Conservation (phyloP, 495 filamentous ascomycete species). For the Talaromyces wortmannii region DNA sequence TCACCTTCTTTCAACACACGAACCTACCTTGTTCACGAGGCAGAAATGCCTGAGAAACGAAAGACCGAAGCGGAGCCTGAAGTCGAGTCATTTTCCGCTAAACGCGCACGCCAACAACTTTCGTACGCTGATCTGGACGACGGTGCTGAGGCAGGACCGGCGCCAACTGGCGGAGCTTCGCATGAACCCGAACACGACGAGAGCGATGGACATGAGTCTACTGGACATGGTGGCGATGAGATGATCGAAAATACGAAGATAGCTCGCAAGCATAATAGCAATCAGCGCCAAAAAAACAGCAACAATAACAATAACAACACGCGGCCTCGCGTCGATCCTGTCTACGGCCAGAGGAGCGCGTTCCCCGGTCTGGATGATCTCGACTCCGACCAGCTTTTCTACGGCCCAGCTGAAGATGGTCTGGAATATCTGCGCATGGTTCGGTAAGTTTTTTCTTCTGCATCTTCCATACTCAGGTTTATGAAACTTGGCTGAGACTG, state of each 20-base stretch:
- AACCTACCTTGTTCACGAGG: not conserved
- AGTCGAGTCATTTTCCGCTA: not conserved
- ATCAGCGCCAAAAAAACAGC: constrained; percentile 3
- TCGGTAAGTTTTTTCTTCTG: constrained; percentile 49
- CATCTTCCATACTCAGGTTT: not conserved
- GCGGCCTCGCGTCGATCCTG: constrained; percentile 49
- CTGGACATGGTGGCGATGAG: not conserved
- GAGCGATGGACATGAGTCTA: constrained; percentile 5
- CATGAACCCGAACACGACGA: constrained; percentile 18
- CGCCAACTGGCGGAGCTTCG: not conserved
- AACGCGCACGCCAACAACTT: constrained; percentile 2
- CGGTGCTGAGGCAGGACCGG: not conserved
- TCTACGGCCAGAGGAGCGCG: constrained; percentile 68
- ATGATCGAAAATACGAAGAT: not conserved
- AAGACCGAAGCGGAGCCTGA: not conserved
- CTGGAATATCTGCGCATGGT: constrained; percentile 74
- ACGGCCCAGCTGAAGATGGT: constrained; percentile 52
- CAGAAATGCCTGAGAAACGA: constrained; percentile 6
- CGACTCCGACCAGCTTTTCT: constrained; percentile 41
- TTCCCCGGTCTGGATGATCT: constrained; percentile 66
- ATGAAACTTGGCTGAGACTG: constrained; percentile 6
- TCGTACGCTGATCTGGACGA: constrained; percentile 3
- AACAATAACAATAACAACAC: constrained; percentile 14
- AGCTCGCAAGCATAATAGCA: not conserved
- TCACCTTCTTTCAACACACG: not conserved